Evolutionary conservation across 2,329 filamentous ascomycete genomes (phyloP), one percentile per base, ranked within the genome.

Genomic region (Fusarium incarnatum): DNA sequence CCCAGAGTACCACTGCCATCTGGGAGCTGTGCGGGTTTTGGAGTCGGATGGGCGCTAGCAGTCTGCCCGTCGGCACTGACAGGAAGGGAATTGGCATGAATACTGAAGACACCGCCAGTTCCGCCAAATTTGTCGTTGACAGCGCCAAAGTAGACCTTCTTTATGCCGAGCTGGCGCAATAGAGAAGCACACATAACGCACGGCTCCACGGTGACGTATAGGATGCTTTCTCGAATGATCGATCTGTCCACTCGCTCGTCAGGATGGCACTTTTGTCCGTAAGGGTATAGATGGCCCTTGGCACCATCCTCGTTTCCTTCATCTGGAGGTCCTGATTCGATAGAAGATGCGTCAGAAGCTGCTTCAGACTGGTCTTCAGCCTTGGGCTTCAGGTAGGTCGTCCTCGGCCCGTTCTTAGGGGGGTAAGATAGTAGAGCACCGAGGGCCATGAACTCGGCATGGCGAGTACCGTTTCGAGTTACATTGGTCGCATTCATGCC

Each of bases 151-250:
- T 95, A 98, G 32, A 99, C 96, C 72, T 91, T 92, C 67, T 92
- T 89, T 80, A 99, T 94, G 16, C 90, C 88, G 70, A 97, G 91
- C 80, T 99, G 97, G 54, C 94, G 89, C 53, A 99, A 86, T 56
- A 97, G 89, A 9, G 94, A 97, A 15, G 96, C 96, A 78, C 96
- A 99, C 96, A 99, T 99, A 82, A 99, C 94, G 80, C 96, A 99
- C 7, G 96, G 96, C 81, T 99, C 97, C 56, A 99, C 95, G 0
- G 96, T 99, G 50, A 99, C 96, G 80, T 99, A 99, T 54, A 99
- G 88, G 12, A 90, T 92, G 73, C 86, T 87, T 70, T 94, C 88
- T 41, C 84, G 84, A 72, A 98, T 85, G 68, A 95, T 88, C 15
- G 86, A 86, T 34, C 88, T 86, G 56, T 91, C 86, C 71, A 96